Conservation (phyloP, 805 yeast genomes). For the Wickerhamiella musiphila region DNA sequence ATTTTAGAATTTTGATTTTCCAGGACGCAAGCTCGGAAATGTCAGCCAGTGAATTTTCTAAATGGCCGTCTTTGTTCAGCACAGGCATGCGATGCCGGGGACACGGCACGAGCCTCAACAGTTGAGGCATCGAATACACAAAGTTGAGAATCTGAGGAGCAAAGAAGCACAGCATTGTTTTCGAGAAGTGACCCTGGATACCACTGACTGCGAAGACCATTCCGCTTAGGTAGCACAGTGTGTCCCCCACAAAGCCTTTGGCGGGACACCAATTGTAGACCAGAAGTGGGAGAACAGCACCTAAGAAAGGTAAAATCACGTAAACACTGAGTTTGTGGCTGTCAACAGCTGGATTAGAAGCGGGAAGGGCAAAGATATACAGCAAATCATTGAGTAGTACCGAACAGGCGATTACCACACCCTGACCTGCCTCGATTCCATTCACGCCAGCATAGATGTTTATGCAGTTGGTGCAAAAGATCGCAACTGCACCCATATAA, state of each 20-base stretch:
- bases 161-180: constrained; percentile 71
- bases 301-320: constrained; percentile 69
- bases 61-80: constrained; percentile 51
- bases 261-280: constrained; percentile 85
- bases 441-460: constrained; percentile 92
- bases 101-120: constrained; percentile 73
- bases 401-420: constrained; percentile 55
- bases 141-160: constrained; percentile 87
- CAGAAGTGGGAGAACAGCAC: constrained; percentile 62
- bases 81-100: constrained; percentile 90
- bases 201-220: constrained; percentile 98
- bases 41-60: constrained; percentile 47
- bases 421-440: constrained; percentile 93
- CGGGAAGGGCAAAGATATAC: constrained; percentile 33
- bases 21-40: constrained; percentile 15
- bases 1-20: constrained; percentile 22
- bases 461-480: constrained; percentile 90
- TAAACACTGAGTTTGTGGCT: constrained; percentile 72
- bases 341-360: constrained; percentile 43
- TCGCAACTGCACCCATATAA: constrained; percentile 83
- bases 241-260: constrained; percentile 88
- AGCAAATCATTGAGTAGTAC: constrained; percentile 61
- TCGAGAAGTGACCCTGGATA: constrained; percentile 88
- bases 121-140: constrained; percentile 79
- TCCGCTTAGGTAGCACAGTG: constrained; percentile 94